Evolutionary conservation across 2,329 filamentous ascomycete species (phyloP).

Genomic region (Alternaria metachromatica): DNA sequence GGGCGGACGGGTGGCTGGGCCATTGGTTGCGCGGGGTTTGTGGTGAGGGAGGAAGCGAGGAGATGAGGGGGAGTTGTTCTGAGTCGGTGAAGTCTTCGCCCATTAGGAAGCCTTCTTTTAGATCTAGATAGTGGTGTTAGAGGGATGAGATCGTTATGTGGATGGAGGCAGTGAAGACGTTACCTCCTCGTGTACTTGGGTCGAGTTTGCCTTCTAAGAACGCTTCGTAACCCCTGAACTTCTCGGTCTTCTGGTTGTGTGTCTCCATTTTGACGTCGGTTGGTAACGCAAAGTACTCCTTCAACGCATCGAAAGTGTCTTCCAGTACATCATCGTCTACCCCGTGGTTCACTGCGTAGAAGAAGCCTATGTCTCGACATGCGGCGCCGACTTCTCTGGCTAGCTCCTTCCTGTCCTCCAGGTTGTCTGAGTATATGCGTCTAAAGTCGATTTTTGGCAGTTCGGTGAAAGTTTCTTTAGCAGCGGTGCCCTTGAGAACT

Average conservation of each 20-base stretch:
- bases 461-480: slow-evolving; percentile 32
- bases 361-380: slow-evolving; percentile 44
- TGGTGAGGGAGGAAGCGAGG: slow-evolving; percentile 18
- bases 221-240: slow-evolving; percentile 46
- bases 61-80: slow-evolving; percentile 35
- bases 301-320: slow-evolving; percentile 38
- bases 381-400: slow-evolving; percentile 41
- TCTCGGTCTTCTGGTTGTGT: slow-evolving; percentile 44
- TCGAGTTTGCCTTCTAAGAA: slow-evolving; percentile 47
- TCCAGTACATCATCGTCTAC: slow-evolving; percentile 36
- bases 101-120: slow-evolving; percentile 47
- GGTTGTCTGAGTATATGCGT: slow-evolving; percentile 34
- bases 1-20: slow-evolving; percentile 34
- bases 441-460: slow-evolving; percentile 41
- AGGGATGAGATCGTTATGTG: not conserved
- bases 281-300: slow-evolving; percentile 40
- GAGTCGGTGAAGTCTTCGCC: slow-evolving; percentile 44
- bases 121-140: slow-evolving; percentile 22
- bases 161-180: not conserved
- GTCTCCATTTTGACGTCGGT: slow-evolving; percentile 46
- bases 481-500: slow-evolving; percentile 32
- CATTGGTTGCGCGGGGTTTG: slow-evolving; percentile 39
- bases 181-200: slow-evolving; percentile 43
- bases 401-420: slow-evolving; percentile 34
- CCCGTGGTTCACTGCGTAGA: slow-evolving; percentile 43